Base-by-base conservation (phyloP, 495 filamentous ascomycete species). In the Paragyromitra xinjiangensis region DNA sequence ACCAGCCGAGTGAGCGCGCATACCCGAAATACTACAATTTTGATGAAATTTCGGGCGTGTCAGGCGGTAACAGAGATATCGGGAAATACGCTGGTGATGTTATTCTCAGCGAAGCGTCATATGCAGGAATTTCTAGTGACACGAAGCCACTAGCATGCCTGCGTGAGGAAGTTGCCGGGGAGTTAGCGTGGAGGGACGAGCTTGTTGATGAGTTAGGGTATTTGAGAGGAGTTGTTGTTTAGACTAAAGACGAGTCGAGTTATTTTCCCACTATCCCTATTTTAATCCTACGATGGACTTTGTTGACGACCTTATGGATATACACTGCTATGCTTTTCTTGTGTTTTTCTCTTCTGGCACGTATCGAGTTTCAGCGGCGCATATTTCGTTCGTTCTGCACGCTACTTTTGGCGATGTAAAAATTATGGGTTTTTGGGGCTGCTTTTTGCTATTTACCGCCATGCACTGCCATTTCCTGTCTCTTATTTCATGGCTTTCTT, bases 21-120 rank as follows among this genome's bases (percentile, higher is more conserved):
- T 81, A 69, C 40, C 80, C 80, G 22, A 73, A 74, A 44, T 81
- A 78, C 45, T 81, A 78, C 48, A 81, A 81, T 40, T 81, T 81
- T 51, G 80, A 81, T 74, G 80, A 81, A 39, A 55, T 81, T 71
- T 78, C 80, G 16, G 42, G 50, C 8, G 66, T 67, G 42, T 59
- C 74, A 19, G 80, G 80, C 5, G 80, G 80, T 12, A 81, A 81
- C 63, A 75, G 79, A 51, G 79, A 81, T 39, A 81, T 81, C 55
- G 79, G 79, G 24, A 81, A 53, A 50, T 81, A 81, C 44, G 74
- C 78, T 51, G 79, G 79, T 6, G 79, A 81, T 44, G 79, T 81
- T 51, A 81, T 81, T 67, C 63, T 81, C n/a, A 69, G 37, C 14
- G 77, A 77, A 51, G 48, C 61, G 5, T 42, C 58, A 62, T 74